Evolutionary conservation across 768 basidiomycete genomes (phyloP), one percentile per base, ranked within the genome.

Genomic region (Kwoniella sp.): DNA sequence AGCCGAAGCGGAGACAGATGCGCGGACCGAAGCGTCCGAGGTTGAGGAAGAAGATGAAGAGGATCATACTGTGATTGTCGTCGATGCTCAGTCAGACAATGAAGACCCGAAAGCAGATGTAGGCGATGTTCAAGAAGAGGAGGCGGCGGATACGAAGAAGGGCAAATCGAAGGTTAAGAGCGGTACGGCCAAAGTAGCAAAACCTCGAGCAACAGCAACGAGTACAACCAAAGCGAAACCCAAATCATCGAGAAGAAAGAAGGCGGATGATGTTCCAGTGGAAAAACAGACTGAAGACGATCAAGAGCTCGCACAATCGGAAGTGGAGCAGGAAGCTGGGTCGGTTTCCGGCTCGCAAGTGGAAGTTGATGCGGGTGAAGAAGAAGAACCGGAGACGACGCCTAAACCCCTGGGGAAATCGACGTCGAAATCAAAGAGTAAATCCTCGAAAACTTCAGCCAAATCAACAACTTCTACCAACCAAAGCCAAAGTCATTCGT

Each of bases 1-100:
- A n/a, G 36, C 66, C 10, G 57, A 49, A 30, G 49, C 30, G 25
- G 33, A 33, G 33, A 13, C 33, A 13, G 33, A 6, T 33, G 33
- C 13, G 6, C 33, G 13, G 13, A 33, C 40, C 40, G 40, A 44
- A 15, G 40, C 40, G 17, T 44, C 40, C 10, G 59, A 60, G 25
- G 58, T 46, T 2, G 62, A 57, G 36, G 62, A n/a, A n/a, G 59
- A 60, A n/a, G 58, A 36, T 2, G 62, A 53, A 15, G 55, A 44
- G 48, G 51, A 55, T 24, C 24, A 55, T 33, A 56, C 49, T 1
- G 47, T 60, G n/a, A 60, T 44, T n/a, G 60, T 44, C 6, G 47
- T 61, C 2, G 49, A 26, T n/a, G 22, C 3, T 33, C 19, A 26
- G 29, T n/a, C n/a, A 9, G 52, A 27, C 53, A 26, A 30, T 5